Evolutionary conservation across 306 rosid genomes (phyloP), one percentile per base, ranked within the genome.

Genomic region (Medicago ruthenica): DNA sequence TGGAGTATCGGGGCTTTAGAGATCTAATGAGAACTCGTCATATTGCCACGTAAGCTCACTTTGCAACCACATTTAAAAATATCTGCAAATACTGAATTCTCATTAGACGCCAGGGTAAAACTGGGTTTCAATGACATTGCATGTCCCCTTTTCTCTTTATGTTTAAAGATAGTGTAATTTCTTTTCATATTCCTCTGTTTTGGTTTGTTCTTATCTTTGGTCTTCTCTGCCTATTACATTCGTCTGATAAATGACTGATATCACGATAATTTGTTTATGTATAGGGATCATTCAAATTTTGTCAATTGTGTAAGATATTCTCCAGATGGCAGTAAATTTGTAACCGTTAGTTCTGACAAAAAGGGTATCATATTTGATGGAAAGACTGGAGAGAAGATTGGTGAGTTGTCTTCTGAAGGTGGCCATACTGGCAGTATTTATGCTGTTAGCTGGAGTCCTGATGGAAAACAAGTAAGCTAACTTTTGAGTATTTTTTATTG

Each of bases 271-370:
- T 71, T 77, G 57, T 44, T 82, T 77, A 53, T 85, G 83, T 79
- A 53, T 83, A 95, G 99, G 93, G 88, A 95, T 88, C 99, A 95
- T 85, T 90, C 99, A 47, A 95, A 95, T 86, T 95, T 92, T 81
- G 99, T 89, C 62, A 95, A 95, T 83, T 92, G 97, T 75, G 82
- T 88, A 31, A 88, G 97, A 83, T 95, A 86, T 81, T 95, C 97
- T 82, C 97, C 99, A 14, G 97, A 95, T 79, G 99, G 99, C 53
- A 92, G 85, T 71, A 92, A 87, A 82, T 95, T 95, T 53, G 60
- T 95, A 31, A 92, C 72, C 75, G 97, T 90, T 42, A 87, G 99
- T 87, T 95, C 97, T 45, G 97, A 95, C 86, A 95, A 95, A 80
- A 95, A 83, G 86, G 96, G 97, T 70, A 45, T 95, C 27, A 71